A percentile compares a stretch with the other conserved stretches of the same genome.
phyloP scores from a whole-genome alignment of 345 rosid species.

The Ceriops tagal region DNA sequence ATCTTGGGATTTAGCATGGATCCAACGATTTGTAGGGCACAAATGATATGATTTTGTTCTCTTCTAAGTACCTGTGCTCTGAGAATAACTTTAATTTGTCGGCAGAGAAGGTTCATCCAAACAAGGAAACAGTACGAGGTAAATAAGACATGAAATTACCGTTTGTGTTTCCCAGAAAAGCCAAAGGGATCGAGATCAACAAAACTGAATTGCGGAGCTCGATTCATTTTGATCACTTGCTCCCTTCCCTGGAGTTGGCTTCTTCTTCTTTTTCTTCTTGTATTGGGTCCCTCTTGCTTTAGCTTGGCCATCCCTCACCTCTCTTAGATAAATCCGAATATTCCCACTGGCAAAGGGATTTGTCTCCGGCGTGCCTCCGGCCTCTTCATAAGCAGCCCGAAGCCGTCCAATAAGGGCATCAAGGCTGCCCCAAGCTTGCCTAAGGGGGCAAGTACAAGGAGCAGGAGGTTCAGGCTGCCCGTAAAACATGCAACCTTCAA shows the following conservation, averaged over 20 bases:
- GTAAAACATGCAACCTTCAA: slow-evolving; percentile 69
- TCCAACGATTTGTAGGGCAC: no score
- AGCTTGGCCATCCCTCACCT: slow-evolving; percentile 77
- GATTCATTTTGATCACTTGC: slow-evolving; percentile 27
- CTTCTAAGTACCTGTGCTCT: no score
- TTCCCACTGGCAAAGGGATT: slow-evolving; percentile 80
- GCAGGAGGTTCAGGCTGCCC: slow-evolving; percentile 94
- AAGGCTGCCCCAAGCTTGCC: slow-evolving; percentile 93
- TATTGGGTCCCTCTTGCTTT: slow-evolving; percentile 85
- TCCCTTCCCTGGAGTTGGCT: slow-evolving; percentile 31
- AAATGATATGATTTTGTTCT: no score
- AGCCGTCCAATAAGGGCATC: slow-evolving; percentile 90
- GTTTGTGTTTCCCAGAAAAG: not conserved
- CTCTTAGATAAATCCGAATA: slow-evolving; percentile 67
- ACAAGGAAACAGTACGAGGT: not conserved
- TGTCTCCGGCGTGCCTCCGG: slow-evolving; percentile 71
- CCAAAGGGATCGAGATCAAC: slow-evolving; percentile 24
- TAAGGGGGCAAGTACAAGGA: slow-evolving; percentile 77
- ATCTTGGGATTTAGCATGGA: no score
- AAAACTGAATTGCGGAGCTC: slow-evolving; percentile 41
- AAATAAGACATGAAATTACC: slow-evolving; percentile 16
- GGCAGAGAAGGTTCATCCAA: not conserved
- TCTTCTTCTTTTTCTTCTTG: slow-evolving; percentile 86
- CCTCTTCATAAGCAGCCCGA: slow-evolving; percentile 85
- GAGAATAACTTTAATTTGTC: no score